Conservation (phyloP, 2,329 filamentous ascomycete genomes). For the Teratosphaeria pseudoeucalypti region DNA sequence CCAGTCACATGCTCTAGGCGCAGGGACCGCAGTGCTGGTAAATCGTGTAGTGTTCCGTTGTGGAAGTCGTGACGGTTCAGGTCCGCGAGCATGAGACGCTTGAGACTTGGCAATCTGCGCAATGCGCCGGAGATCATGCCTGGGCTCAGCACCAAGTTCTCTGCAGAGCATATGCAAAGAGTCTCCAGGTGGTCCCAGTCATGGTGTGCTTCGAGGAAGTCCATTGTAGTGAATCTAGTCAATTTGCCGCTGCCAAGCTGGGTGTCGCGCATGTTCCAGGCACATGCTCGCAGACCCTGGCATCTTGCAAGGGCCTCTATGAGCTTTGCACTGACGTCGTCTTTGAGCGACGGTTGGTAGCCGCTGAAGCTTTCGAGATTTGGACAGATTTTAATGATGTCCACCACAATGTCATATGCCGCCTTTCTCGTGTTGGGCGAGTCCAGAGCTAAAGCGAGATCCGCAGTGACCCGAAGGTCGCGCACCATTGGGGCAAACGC, state of each 20-base stretch:
- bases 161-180: conserved; percentile 40
- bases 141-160: conserved; percentile 34
- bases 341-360: conserved; percentile 34
- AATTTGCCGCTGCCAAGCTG: conserved; percentile 7
- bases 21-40: conserved; percentile 43
- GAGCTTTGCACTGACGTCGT: conserved; percentile 7
- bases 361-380: conserved; percentile 46
- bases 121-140: conserved; percentile 46
- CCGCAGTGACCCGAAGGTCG: conserved; percentile 43
- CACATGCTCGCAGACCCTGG: conserved; percentile 43
- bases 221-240: conserved; percentile 14
- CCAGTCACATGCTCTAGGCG: conserved; percentile 47
- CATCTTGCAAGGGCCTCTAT: conserved; percentile 45
- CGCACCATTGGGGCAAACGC: conserved; percentile 42
- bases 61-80: conserved; percentile 45
- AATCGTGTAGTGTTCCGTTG: conserved; percentile 42
- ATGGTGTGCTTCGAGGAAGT: conserved; percentile 39
- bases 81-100: conserved; percentile 44
- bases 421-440: conserved; percentile 32
- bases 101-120: conserved; percentile 41
- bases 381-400: conserved; percentile 49
- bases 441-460: conserved; percentile 31
- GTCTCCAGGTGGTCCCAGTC: conserved; percentile 44
- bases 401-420: conserved; percentile 43
- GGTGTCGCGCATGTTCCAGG: conserved; percentile 40